Percentiles rank a stretch among this genome's conserved stretches.
These are phyloP conservation scores for Flagelloscypha sp. DNA, from an alignment of 768 basidiomycete species.

Conservation along the genomic window DNA sequence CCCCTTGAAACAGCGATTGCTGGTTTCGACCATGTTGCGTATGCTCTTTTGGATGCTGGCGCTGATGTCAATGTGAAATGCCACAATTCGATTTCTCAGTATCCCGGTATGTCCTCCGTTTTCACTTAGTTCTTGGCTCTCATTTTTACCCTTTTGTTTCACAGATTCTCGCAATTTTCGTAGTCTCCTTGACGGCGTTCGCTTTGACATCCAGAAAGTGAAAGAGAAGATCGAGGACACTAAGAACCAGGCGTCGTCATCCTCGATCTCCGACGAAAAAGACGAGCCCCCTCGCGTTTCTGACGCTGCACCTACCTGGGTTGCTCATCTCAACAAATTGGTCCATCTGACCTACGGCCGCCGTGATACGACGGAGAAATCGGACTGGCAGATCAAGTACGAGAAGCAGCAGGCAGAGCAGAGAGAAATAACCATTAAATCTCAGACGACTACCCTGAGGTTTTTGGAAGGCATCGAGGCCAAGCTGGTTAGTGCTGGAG, in stretches of 20 bases:
- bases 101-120: too few relatives aligned
- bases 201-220: conserved; percentile 19
- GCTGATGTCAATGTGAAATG: conserved; percentile 26
- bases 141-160: too few relatives aligned
- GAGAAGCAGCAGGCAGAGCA: conserved; percentile 4
- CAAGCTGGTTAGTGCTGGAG: conserved; percentile 24
- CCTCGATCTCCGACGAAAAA: too few relatives aligned
- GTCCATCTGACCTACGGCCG: neutral
- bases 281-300: conserved; percentile 1
- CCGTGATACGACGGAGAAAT: too few relatives aligned
- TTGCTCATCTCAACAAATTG: conserved; percentile 7
- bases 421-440: conserved; percentile 13
- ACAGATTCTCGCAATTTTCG: too few relatives aligned
- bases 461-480: conserved; percentile 28
- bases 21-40: conserved; percentile 27
- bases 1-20: conserved; percentile 32
- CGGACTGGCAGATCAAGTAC: conserved; percentile 2
- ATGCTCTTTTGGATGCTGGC: conserved; percentile 30
- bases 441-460: conserved; percentile 18
- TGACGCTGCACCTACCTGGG: conserved; percentile 8
- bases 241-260: conserved; percentile 8
- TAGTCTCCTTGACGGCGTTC: conserved; percentile 32
- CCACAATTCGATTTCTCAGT: too few relatives aligned
- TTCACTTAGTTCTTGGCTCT: too few relatives aligned
- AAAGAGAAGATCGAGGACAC: conserved; percentile 15